Conservation (phyloP, 2,329 filamentous ascomycete genomes). For the Clarireedia hainanense region DNA sequence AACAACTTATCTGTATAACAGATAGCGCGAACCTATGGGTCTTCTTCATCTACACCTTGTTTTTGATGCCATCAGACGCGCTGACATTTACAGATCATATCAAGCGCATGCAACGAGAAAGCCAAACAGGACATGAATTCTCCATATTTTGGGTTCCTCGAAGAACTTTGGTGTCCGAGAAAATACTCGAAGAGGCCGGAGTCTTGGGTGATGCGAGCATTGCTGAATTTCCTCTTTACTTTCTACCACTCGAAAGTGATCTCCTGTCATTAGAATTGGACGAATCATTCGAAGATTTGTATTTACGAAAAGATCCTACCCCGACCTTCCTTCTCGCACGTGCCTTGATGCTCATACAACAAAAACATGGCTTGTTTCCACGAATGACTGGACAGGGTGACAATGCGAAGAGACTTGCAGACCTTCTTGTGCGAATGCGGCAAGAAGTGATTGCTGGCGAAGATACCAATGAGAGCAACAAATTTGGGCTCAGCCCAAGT, state of each 20-base stretch:
- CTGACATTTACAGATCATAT: slow-evolving; percentile 75
- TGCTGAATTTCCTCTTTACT: slow-evolving; percentile 77
- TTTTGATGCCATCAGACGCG: slow-evolving; percentile 45
- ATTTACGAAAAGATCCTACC: slow-evolving; percentile 83
- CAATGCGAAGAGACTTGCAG: slow-evolving; percentile 80
- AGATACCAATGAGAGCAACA: slow-evolving; percentile 52
- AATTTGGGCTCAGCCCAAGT: slow-evolving; percentile 72
- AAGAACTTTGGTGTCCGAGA: slow-evolving; percentile 83
- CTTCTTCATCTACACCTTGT: slow-evolving; percentile 27
- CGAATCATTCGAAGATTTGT: slow-evolving; percentile 78
- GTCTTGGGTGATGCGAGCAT: slow-evolving; percentile 90
- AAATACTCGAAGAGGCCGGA: slow-evolving; percentile 84
- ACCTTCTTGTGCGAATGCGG: slow-evolving; percentile 83
- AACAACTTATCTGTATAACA: slow-evolving; percentile 14
- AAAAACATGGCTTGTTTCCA: slow-evolving; percentile 86
- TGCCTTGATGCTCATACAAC: slow-evolving; percentile 90
- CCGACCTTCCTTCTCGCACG: slow-evolving; percentile 83
- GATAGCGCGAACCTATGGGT: slow-evolving; percentile 36
- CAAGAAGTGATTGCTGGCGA: slow-evolving; percentile 80
- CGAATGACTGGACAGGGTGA: slow-evolving; percentile 94
- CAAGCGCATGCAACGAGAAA: slow-evolving; percentile 79
- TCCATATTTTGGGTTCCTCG: slow-evolving; percentile 94
- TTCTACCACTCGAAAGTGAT: slow-evolving; percentile 87
- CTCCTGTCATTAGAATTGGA: slow-evolving; percentile 85
- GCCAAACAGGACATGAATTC: slow-evolving; percentile 88